phyloP scores from a whole-genome alignment of 1,284 basidiomycete species.

The Cutaneotrichosporon cutaneum region DNA sequence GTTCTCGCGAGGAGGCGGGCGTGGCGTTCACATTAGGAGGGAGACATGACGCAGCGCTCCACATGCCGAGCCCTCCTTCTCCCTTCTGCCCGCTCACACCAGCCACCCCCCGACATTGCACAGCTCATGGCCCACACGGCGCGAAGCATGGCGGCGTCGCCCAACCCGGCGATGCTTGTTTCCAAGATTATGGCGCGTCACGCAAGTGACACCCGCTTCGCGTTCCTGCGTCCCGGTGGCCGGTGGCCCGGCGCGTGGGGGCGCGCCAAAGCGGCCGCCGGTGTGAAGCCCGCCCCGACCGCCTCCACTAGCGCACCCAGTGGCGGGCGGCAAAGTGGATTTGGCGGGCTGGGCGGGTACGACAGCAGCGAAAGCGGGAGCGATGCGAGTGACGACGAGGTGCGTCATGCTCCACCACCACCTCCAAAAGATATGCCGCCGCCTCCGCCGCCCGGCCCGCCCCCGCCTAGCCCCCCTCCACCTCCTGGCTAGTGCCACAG shows the following conservation, averaged over 20 bases:
- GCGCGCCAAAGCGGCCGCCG: slow-evolving; percentile 7
- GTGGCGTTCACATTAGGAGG: not conserved
- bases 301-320: not conserved
- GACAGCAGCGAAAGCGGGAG: slow-evolving; percentile 47
- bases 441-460: slow-evolving; percentile 13
- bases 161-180: slow-evolving; percentile 73
- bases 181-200: slow-evolving; percentile 85
- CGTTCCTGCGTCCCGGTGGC: slow-evolving; percentile 65
- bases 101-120: slow-evolving; percentile 67
- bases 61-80: not conserved
- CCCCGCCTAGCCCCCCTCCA: slow-evolving; percentile 3
- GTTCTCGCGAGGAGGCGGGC: not conserved
- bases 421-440: slow-evolving; percentile 15
- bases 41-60: not conserved
- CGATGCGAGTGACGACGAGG: slow-evolving; percentile 9
- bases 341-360: slow-evolving; percentile 28
- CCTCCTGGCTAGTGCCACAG: not conserved
- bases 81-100: slow-evolving; percentile 5
- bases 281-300: slow-evolving; percentile 19
- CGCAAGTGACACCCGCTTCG: slow-evolving; percentile 66
- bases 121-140: slow-evolving; percentile 75
- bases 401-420: slow-evolving; percentile 21
- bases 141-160: slow-evolving; percentile 63
- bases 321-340: slow-evolving; percentile 15
- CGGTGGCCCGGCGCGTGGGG: slow-evolving; percentile 67